Conservation (phyloP, 306 rosid genomes). For the Heteromeles arbutifolia region DNA sequence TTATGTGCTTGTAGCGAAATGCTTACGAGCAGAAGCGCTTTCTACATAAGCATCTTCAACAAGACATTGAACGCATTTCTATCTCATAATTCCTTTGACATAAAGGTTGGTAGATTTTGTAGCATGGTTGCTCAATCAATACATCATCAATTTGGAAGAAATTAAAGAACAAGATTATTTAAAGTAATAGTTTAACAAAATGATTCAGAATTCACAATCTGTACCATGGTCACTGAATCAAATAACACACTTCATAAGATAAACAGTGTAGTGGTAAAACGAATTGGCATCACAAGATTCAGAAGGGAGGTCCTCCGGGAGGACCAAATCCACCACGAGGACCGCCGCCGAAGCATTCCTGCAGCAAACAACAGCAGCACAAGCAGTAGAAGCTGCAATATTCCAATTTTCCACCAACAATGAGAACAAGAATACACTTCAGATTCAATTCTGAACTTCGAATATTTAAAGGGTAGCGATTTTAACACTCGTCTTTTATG, state of each 20-base stretch:
- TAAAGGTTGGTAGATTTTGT: background rate
- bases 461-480: background rate
- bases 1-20: background rate
- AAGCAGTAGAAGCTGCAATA: slow-evolving; percentile 55
- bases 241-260: background rate
- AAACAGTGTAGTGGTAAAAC: background rate
- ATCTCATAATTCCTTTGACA: background rate
- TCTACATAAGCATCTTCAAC: background rate
- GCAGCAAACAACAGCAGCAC: slow-evolving; percentile 71
- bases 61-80: background rate
- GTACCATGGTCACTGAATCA: background rate
- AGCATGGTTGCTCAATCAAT: background rate
- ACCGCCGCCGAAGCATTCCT: slow-evolving; percentile 58
- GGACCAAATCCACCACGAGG: slow-evolving; percentile 37
- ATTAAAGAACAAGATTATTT: background rate
- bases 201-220: background rate
- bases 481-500: background rate
- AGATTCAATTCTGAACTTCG: background rate
- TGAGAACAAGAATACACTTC: background rate
- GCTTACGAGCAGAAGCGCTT: background rate
- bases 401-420: background rate
- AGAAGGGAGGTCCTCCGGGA: slow-evolving; percentile 33
- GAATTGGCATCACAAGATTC: background rate
- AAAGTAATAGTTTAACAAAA: background rate
- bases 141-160: background rate